A percentile compares a stretch with the other conserved stretches of the same genome.
phyloP scores from a whole-genome alignment of 345 rosid genomes.

The Lumnitzera littorea region DNA sequence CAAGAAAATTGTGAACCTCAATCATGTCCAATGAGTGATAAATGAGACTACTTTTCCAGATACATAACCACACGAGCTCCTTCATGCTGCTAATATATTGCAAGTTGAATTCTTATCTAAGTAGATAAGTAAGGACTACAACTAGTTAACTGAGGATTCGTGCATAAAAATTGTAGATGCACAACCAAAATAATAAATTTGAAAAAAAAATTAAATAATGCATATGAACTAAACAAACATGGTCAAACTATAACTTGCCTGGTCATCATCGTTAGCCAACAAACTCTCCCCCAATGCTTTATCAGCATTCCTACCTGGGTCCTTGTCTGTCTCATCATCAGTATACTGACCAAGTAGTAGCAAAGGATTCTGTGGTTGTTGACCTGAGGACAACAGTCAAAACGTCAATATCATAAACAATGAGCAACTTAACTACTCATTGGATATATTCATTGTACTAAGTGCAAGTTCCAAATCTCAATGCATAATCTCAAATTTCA shows the following conservation, averaged over 20 bases:
- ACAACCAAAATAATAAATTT: not conserved
- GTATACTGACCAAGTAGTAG: constrained; percentile 88
- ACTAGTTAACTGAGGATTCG: too few species aligned
- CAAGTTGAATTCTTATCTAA: too few species aligned
- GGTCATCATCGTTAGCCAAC: constrained; percentile 23
- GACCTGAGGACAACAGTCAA: constrained; percentile 52
- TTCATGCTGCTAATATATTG: too few species aligned
- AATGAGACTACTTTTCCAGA: too few species aligned
- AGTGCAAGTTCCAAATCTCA: too few species aligned
- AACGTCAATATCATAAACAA: constrained; percentile 3
- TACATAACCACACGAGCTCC: too few species aligned
- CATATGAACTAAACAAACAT: constrained; percentile 2
- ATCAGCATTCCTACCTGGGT: constrained; percentile 20
- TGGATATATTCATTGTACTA: too few species aligned
- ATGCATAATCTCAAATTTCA: not conserved
- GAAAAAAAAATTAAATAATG: not conserved
- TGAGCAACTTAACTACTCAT: not conserved
- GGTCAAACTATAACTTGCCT: constrained; percentile 41
- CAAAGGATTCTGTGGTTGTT: constrained; percentile 65
- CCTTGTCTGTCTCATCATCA: constrained; percentile 76
- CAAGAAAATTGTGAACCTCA: too few species aligned
- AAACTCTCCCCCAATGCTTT: constrained; percentile 26
- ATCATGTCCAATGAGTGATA: too few species aligned
- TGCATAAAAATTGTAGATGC: too few species aligned
- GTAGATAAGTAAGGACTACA: too few species aligned